Base-by-base conservation (phyloP, 192 early-diverging fungal species). In the Coemansia sp. region DNA sequence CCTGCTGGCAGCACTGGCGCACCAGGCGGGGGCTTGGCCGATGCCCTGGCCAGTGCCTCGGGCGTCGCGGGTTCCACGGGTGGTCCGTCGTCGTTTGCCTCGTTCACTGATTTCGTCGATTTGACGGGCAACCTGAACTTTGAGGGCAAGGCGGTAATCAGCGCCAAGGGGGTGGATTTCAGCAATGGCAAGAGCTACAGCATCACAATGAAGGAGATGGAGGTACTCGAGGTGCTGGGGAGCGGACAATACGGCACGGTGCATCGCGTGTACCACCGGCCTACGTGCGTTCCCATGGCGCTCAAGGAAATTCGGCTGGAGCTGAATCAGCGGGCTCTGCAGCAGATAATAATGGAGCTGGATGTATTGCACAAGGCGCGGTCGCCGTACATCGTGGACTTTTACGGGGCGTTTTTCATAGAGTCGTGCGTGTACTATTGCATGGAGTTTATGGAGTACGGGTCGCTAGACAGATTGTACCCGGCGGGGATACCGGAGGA, bases 401-500 rank as follows among this genome's bases (percentile, higher is more conserved):
- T 98, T 64, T 98, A 97, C 79, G 95, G 95, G 7, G 93, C 95
- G 0, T 98, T 97, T 74, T 93, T 95, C 57, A 87, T 93, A 60
- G 95, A 97, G 65, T 88, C 88, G n/a, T 93, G 92, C 72, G 95
- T 97, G 8, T 97, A 95, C 71, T 94, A 94, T 65, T 94, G 91
- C 65, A 98, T 98, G 93, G 95, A 98, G 76, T 98, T 85, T 65
- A 98, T 98, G 95, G 95, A 98, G 63, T 91, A 86, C 42, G 95
- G 94, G 38, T 95, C 93, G n/a, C 65, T 97, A 36, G 93, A 95
- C 62, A 85, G 85, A 15, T 69, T 97, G 29, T 95, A 95, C 56
- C 81, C 85, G 14, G 82, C 83, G 24, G 93, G 92, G 22, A 84
- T 93, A 3, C 90, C 90, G 15, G 94, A 97, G 74, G 82, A 83